A percentile compares a stretch with the other conserved stretches of the same genome.
These are phyloP conservation scores for Crithidia expoeki DNA, from an alignment of 208 protist species.

Conservation along the genomic window DNA sequence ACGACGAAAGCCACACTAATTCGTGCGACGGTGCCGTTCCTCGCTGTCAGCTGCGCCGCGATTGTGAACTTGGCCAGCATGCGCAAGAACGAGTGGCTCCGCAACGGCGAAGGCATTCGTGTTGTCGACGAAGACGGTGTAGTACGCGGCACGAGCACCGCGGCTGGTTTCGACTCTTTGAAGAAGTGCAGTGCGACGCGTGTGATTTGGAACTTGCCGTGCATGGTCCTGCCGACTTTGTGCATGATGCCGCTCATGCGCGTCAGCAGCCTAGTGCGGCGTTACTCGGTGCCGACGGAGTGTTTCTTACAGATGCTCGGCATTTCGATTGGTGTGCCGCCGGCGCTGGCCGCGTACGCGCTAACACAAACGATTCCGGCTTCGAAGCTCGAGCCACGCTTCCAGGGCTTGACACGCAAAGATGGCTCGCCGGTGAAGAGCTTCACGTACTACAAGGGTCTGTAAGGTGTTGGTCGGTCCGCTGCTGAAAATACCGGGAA, in stretches of 20 bases:
- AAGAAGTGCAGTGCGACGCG: constrained; percentile 81
- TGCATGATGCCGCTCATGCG: constrained; percentile 69
- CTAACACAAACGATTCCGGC: constrained; percentile 60
- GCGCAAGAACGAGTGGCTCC: constrained; percentile 90
- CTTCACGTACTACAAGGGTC: constrained; percentile 86
- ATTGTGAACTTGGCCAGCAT: constrained; percentile 90
- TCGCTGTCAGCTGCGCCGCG: constrained; percentile 78
- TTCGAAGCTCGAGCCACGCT: constrained; percentile 55
- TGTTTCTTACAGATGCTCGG: constrained; percentile 68
- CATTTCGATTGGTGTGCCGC: constrained; percentile 71
- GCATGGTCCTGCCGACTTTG: constrained; percentile 90
- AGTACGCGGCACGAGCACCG: constrained; percentile 68
- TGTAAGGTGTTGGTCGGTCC: too few relatives aligned
- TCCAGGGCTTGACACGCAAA: constrained; percentile 64
- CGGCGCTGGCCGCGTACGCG: constrained; percentile 72
- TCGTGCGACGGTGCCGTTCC: constrained; percentile 84
- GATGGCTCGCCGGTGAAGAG: constrained; percentile 70
- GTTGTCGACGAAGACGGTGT: constrained; percentile 88
- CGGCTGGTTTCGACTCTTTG: constrained; percentile 80
- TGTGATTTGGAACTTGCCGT: constrained; percentile 80
- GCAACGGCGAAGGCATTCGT: constrained; percentile 70
- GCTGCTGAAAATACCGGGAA: too few relatives aligned
- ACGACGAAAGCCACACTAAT: constrained; percentile 65
- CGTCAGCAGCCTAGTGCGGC: constrained; percentile 33
- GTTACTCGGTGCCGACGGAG: constrained; percentile 48